These are phyloP conservation scores for Chlorella vulgaris DNA, from an alignment of 139 green algal genomes.

Conservation along the genomic window DNA sequence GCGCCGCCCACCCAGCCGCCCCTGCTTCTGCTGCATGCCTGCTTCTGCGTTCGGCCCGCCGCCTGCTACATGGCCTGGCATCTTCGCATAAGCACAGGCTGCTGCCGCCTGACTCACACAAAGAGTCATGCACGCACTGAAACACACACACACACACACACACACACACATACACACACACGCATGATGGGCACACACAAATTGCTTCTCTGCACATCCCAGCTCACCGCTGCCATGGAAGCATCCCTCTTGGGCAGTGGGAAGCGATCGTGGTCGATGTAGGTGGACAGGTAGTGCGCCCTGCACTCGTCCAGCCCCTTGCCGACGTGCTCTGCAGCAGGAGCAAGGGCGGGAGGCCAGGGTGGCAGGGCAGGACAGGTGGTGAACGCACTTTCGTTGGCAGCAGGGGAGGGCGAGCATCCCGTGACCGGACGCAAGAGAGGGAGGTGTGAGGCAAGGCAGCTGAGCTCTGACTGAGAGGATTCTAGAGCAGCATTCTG, in stretches of 20 bases:
- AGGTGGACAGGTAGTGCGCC: constrained; percentile 85
- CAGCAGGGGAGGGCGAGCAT: neutral
- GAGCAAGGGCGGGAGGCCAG: neutral
- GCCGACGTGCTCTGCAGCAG: constrained; percentile 78
- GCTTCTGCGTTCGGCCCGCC: too few species aligned
- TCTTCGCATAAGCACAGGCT: too few species aligned
- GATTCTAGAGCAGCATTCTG: too few species aligned
- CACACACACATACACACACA: neutral
- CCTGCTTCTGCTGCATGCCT: too few species aligned
- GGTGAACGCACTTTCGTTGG: too few species aligned
- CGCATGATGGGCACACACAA: neutral
- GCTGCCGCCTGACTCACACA: too few species aligned
- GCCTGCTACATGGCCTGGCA: too few species aligned
- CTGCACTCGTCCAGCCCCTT: constrained; percentile 76
- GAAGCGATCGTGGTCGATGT: constrained; percentile 73
- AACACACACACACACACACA: neutral
- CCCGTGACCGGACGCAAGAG: too few species aligned
- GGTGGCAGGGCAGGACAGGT: neutral
- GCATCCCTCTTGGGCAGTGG: constrained; percentile 66
- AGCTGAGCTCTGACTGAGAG: too few species aligned
- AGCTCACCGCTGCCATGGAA: constrained; percentile 56
- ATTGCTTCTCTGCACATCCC: neutral
- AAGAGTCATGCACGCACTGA: too few species aligned
- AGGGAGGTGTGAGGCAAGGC: neutral
- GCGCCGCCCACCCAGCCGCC: too few species aligned